A percentile compares a stretch with the other conserved stretches of the same genome.
Conservation (phyloP, 176 grass and related monocot species). For the Dendrocalamus sinicus region DNA sequence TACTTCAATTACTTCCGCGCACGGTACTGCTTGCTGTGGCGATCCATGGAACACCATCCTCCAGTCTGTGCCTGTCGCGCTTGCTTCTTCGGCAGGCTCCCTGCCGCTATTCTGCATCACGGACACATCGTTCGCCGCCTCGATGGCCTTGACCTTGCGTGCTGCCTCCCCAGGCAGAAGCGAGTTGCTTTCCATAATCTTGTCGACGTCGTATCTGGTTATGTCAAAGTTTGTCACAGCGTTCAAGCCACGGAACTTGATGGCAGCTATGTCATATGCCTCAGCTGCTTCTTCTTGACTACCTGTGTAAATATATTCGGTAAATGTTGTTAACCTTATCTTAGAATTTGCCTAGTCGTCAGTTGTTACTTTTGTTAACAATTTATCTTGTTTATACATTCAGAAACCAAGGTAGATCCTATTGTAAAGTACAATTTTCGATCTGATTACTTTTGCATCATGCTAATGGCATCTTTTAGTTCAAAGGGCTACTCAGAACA, state of each 20-base stretch:
- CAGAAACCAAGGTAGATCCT: constrained; percentile 36
- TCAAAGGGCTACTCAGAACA: constrained; percentile 42
- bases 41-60: constrained; percentile 65
- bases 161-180: constrained; percentile 76
- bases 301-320: constrained; percentile 43
- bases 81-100: constrained; percentile 32
- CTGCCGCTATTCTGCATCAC: neutral
- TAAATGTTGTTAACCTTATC: neutral
- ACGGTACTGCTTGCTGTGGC: constrained; percentile 36
- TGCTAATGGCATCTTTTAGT: constrained; percentile 45
- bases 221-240: constrained; percentile 98
- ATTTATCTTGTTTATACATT: constrained; percentile 2
- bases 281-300: constrained; percentile 95
- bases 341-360: neutral
- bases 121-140: neutral
- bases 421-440: constrained; percentile 27
- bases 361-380: neutral
- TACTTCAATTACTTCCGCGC: constrained; percentile 23
- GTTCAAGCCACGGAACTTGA: constrained; percentile 94
- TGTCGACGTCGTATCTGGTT: constrained; percentile 73
- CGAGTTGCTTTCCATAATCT: constrained; percentile 77
- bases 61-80: constrained; percentile 40
- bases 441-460: constrained; percentile 35
- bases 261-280: constrained; percentile 93
- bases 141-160: constrained; percentile 57